Conservation (phyloP, 805 yeast genomes). For the Metschnikowia corniflorae region DNA sequence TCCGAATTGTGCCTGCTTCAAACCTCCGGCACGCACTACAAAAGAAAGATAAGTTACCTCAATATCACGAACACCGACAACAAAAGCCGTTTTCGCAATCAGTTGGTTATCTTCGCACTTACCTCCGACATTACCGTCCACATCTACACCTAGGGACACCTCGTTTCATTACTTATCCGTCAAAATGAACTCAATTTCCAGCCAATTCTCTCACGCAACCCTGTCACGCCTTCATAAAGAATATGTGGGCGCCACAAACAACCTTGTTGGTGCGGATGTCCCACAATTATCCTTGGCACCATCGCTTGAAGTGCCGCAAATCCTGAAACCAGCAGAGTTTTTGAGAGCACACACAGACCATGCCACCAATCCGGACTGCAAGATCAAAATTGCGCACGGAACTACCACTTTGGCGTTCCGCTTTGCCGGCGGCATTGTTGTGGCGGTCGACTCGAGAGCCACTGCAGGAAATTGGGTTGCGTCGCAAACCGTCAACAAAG, state of each 20-base stretch:
- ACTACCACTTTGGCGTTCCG: slow-evolving; percentile 97
- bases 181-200: slow-evolving; percentile 38
- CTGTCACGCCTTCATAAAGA: slow-evolving; percentile 27
- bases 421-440: slow-evolving; percentile 91
- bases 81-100: too few species aligned
- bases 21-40: too few species aligned
- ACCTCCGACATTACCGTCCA: too few species aligned
- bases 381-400: slow-evolving; percentile 96
- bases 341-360: slow-evolving; percentile 98
- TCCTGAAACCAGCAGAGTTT: slow-evolving; percentile 85
- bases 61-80: too few species aligned
- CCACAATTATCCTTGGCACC: slow-evolving; percentile 49
- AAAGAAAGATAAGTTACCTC: too few species aligned
- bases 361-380: slow-evolving; percentile 86
- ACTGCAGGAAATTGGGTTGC: slow-evolving; percentile 98
- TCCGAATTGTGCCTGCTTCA: too few species aligned
- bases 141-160: too few species aligned
- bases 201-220: slow-evolving; percentile 33
- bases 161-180: too few species aligned
- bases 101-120: too few species aligned
- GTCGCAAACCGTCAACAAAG: slow-evolving; percentile 96
- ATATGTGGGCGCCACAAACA: slow-evolving; percentile 23
- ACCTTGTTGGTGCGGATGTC: slow-evolving; percentile 16
- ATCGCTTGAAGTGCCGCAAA: slow-evolving; percentile 70
- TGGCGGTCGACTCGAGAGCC: slow-evolving; percentile 97